A percentile compares a stretch with the other conserved stretches of the same genome.
These are phyloP conservation scores for Hericium erinaceus DNA, from an alignment of 768 basidiomycete species.

Conservation along the genomic window DNA sequence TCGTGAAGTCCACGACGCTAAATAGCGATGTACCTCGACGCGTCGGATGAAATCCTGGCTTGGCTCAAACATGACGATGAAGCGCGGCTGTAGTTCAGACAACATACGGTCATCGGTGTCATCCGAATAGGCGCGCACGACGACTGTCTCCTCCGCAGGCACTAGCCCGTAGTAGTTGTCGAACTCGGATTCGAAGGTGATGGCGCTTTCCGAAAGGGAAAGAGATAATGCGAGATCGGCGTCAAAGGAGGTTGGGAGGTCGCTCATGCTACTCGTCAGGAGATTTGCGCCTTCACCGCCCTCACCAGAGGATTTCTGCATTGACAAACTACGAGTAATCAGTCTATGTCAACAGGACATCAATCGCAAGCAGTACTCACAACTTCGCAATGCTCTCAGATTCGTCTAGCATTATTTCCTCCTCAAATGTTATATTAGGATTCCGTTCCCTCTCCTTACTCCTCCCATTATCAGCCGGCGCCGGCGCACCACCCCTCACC, in stretches of 20 bases:
- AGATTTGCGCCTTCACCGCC: background rate
- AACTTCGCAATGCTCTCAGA: conserved; percentile 47
- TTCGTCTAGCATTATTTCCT: conserved; percentile 34
- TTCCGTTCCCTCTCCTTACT: background rate
- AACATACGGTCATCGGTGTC: conserved; percentile 89
- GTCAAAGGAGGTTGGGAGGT: conserved; percentile 21
- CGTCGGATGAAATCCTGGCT: conserved; percentile 88
- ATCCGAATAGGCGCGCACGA: conserved; percentile 83
- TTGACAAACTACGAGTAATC: background rate
- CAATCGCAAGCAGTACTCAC: conserved; percentile 29
- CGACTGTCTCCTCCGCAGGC: conserved; percentile 65
- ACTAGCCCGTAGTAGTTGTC: conserved; percentile 76
- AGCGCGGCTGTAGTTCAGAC: conserved; percentile 80
- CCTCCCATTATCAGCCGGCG: conserved; percentile 4
- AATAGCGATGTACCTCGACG: conserved; percentile 55
- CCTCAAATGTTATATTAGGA: conserved; percentile 13
- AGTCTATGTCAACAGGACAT: background rate
- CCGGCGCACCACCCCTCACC: conserved; percentile 62
- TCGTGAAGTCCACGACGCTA: background rate
- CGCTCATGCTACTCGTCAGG: too few relatives aligned
- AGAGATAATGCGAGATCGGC: conserved; percentile 24
- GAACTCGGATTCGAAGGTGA: conserved; percentile 37
- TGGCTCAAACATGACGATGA: conserved; percentile 94
- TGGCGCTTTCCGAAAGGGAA: conserved; percentile 6
- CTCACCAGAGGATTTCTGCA: background rate